A percentile compares a stretch with the other conserved stretches of the same genome.
Conservation (phyloP, 1,139 yeast genomes). For the Suhomyces kunorum region DNA sequence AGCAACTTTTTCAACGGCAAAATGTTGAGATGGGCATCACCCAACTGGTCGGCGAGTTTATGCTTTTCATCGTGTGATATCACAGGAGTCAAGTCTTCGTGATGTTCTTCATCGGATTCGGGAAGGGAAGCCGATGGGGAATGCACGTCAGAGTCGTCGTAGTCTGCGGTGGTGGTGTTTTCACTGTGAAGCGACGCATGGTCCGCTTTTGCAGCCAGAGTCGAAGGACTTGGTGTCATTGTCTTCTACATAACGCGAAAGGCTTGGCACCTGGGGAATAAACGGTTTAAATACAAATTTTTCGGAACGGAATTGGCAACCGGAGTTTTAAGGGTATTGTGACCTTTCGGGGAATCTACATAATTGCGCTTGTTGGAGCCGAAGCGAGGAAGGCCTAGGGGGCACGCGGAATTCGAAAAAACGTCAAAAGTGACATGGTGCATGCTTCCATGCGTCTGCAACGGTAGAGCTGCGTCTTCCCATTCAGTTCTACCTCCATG, state of each 20-base stretch:
- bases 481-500: no score
- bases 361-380: no score
- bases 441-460: background rate
- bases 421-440: constrained; percentile 2
- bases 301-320: constrained; percentile 3
- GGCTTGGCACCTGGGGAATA: constrained; percentile 1
- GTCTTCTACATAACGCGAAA: constrained; percentile 1
- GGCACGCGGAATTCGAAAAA: background rate
- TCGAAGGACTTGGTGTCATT: background rate
- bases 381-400: no score
- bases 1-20: constrained; percentile 28
- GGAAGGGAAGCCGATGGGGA: background rate
- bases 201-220: constrained; percentile 1
- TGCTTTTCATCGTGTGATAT: constrained; percentile 11
- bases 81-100: constrained; percentile 1
- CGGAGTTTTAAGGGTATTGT: constrained; percentile 3
- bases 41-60: constrained; percentile 24
- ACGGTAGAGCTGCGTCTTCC: background rate
- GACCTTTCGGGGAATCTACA: background rate
- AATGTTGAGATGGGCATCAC: constrained; percentile 32
- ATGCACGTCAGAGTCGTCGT: background rate
- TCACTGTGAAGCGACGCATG: background rate
- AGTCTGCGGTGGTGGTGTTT: background rate
- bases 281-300: background rate
- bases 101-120: background rate